Evolutionary conservation across 2,329 filamentous ascomycete genomes (phyloP).

Genomic region (Fusarium decemcellulare): DNA sequence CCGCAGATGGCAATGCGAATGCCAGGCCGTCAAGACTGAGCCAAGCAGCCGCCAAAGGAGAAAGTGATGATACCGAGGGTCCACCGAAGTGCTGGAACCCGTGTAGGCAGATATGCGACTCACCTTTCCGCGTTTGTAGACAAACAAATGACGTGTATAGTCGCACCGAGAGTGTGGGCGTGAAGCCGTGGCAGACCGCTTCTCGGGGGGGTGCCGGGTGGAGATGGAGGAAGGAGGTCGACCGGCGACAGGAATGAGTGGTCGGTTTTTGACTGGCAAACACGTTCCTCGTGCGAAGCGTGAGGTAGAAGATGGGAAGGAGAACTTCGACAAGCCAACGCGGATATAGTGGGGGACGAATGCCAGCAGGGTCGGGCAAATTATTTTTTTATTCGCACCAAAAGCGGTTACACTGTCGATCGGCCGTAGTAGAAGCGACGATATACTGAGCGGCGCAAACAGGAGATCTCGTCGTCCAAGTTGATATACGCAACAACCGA

Average conservation of each 20-base stretch:
- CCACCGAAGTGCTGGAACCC: conserved; percentile 20
- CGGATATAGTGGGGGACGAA: conserved; percentile 24
- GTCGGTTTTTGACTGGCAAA: conserved; percentile 25
- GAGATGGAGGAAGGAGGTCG: conserved; percentile 39
- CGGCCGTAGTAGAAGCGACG: conserved; percentile 12
- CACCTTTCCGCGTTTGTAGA: conserved; percentile 39
- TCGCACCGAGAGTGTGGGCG: conserved; percentile 31
- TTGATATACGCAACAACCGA: conserved; percentile 30
- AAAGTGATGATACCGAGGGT: conserved; percentile 22
- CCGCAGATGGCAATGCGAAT: conserved; percentile 22
- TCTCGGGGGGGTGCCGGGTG: conserved; percentile 25
- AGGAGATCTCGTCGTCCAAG: conserved; percentile 22
- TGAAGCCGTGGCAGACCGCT: conserved; percentile 31
- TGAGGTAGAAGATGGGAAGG: conserved; percentile 1
- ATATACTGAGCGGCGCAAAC: conserved; percentile 17
- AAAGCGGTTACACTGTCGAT: conserved; percentile 34
- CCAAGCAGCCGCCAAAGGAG: conserved; percentile 16
- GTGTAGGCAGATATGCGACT: conserved; percentile 34
- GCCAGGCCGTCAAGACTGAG: conserved; percentile 14
- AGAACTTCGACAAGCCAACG: conserved; percentile 13
- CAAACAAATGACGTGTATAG: conserved; percentile 42
- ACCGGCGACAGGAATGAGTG: conserved; percentile 44
- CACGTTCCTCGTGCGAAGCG: conserved; percentile 20
- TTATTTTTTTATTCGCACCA: conserved; percentile 31
- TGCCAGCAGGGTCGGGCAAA: conserved; percentile 25